Conservation (phyloP, 805 yeast species). For the Schwanniomyces sp. region DNA sequence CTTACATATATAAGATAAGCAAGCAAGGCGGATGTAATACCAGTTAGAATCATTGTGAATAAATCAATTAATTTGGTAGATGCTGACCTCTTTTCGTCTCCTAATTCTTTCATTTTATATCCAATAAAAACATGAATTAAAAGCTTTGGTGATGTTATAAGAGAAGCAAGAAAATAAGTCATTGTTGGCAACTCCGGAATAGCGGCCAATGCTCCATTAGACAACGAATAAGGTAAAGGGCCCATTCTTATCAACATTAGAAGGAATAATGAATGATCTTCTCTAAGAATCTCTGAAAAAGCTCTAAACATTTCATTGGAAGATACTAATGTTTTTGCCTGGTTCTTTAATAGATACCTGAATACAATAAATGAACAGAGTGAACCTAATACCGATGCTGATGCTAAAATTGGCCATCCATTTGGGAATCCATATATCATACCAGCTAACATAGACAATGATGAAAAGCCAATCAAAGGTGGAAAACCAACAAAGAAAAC, state of each 20-base stretch:
- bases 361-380: slow-evolving; percentile 70
- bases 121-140: slow-evolving; percentile 80
- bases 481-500: slow-evolving; percentile 80
- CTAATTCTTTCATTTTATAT: slow-evolving; percentile 65
- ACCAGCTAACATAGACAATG: slow-evolving; percentile 67
- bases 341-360: slow-evolving; percentile 53
- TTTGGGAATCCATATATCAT: slow-evolving; percentile 76
- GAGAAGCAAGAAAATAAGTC: slow-evolving; percentile 69
- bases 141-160: slow-evolving; percentile 78
- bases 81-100: slow-evolving; percentile 51
- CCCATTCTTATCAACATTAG: slow-evolving; percentile 76
- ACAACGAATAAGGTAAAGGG: slow-evolving; percentile 89
- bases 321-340: slow-evolving; percentile 61
- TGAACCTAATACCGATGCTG: slow-evolving; percentile 73
- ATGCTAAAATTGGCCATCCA: slow-evolving; percentile 78
- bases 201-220: slow-evolving; percentile 90
- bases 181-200: slow-evolving; percentile 68
- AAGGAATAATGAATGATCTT: slow-evolving; percentile 61
- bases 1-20: slow-evolving; percentile 67
- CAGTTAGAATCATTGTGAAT: slow-evolving; percentile 58
- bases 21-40: slow-evolving; percentile 52
- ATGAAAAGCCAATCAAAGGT: slow-evolving; percentile 82
- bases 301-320: slow-evolving; percentile 69
- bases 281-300: slow-evolving; percentile 69
- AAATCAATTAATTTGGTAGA: slow-evolving; percentile 60